Evolutionary conservation across 148 eudicot species (phyloP).

Genomic region (Chenopodium formosanum): DNA sequence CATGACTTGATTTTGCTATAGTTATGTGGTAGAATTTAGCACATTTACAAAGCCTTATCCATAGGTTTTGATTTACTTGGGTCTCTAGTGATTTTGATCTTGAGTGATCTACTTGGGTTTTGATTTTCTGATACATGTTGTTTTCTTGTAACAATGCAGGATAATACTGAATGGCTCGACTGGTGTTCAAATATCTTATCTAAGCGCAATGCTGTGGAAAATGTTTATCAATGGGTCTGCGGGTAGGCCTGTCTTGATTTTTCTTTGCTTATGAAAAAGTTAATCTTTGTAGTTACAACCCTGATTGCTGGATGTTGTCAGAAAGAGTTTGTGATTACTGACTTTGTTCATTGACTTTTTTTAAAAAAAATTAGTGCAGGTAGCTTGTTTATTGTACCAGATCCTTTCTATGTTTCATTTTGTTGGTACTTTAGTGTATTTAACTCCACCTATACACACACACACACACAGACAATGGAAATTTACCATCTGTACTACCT

Average conservation of each 20-base stretch:
- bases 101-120: background rate
- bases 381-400: background rate
- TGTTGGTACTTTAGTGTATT: background rate
- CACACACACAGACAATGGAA: background rate
- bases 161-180: constrained; percentile 74
- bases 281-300: background rate
- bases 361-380: background rate
- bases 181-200: constrained; percentile 77
- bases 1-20: background rate
- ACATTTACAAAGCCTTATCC: background rate
- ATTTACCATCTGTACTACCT: background rate
- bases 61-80: background rate
- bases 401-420: background rate
- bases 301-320: background rate
- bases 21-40: background rate
- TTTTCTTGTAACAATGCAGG: constrained; percentile 38
- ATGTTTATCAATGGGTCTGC: constrained; percentile 91
- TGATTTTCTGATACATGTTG: background rate
- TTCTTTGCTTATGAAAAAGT: background rate
- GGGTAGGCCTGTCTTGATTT: constrained; percentile 55
- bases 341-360: background rate
- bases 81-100: too few relatives aligned
- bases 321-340: background rate
- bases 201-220: constrained; percentile 79
- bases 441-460: background rate